phyloP scores from a whole-genome alignment of 495 filamentous ascomycete genomes.

The Pyrenopolyporus hunteri region DNA sequence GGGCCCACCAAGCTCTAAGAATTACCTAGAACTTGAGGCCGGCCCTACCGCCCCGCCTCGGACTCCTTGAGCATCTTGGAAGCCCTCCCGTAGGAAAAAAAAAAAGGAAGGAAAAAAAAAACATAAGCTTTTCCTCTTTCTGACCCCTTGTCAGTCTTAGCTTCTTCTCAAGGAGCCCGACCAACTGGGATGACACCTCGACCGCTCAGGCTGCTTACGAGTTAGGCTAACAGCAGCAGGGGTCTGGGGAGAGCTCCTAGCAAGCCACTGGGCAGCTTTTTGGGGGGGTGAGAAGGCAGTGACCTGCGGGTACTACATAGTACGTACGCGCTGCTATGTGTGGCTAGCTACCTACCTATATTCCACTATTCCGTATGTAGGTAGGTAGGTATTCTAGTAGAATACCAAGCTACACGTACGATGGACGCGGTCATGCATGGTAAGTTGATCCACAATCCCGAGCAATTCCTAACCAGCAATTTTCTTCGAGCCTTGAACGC shows the following conservation, averaged over 20 bases:
- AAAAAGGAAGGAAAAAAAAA: no score
- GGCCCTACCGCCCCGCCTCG: conserved; percentile 29
- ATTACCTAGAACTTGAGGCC: no score
- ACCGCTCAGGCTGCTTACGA: conserved; percentile 31
- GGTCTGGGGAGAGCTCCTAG: conserved; percentile 29
- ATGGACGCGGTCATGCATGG: conserved; percentile 16
- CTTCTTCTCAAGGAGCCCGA: conserved; percentile 36
- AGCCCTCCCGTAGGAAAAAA: background rate
- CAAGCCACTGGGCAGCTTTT: conserved; percentile 18
- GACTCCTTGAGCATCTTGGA: conserved; percentile 6
- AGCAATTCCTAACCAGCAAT: conserved; percentile 17
- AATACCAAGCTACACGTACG: background rate
- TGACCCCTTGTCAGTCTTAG: conserved; percentile 17
- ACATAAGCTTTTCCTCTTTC: conserved; percentile 22
- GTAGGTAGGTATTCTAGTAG: background rate
- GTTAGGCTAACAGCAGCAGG: conserved; percentile 25
- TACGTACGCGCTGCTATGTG: conserved; percentile 5
- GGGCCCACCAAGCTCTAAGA: conserved; percentile 15
- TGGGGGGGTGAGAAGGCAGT: conserved; percentile 2
- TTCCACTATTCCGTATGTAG: no score
- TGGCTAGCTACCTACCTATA: no score
- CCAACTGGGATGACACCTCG: conserved; percentile 39
- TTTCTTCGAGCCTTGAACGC: conserved; percentile 8
- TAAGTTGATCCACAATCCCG: conserved; percentile 9
- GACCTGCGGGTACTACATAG: background rate